Evolutionary conservation across 192 early-diverging fungal species (phyloP).

Genomic region (Podila minutissima): DNA sequence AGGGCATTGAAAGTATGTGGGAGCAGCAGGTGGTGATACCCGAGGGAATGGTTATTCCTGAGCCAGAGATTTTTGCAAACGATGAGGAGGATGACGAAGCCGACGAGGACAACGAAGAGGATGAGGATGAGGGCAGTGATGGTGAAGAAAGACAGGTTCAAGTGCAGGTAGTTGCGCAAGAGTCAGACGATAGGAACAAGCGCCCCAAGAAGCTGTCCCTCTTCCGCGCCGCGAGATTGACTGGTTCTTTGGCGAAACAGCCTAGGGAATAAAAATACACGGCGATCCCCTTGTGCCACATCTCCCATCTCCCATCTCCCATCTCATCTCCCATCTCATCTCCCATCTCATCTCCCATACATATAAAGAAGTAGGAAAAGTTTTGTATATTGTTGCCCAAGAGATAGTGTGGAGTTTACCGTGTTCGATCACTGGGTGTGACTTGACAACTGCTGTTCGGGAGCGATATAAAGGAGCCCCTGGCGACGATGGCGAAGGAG

Average conservation of each 20-base stretch:
- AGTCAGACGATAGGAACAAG: constrained; percentile 27
- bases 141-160: neutral
- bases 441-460: too few species aligned
- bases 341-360: too few species aligned
- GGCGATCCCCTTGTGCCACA: neutral
- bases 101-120: neutral
- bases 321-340: too few species aligned
- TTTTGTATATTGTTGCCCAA: too few species aligned
- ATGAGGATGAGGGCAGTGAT: neutral
- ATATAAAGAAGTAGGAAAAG: too few species aligned
- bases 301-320: too few species aligned
- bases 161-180: neutral
- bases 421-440: too few species aligned
- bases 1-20: constrained; percentile 41
- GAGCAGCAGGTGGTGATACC: constrained; percentile 48
- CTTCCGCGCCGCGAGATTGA: constrained; percentile 40
- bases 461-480: too few species aligned
- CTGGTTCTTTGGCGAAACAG: constrained; percentile 40
- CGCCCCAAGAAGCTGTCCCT: constrained; percentile 45
- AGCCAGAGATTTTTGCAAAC: constrained; percentile 3
- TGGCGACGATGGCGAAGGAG: too few species aligned
- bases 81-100: neutral
- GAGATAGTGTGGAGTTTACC: too few species aligned
- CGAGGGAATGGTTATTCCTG: constrained; percentile 41
- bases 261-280: neutral